Base-by-base conservation (phyloP, 2,329 filamentous ascomycete genomes). In the Talaromyces sp. region DNA sequence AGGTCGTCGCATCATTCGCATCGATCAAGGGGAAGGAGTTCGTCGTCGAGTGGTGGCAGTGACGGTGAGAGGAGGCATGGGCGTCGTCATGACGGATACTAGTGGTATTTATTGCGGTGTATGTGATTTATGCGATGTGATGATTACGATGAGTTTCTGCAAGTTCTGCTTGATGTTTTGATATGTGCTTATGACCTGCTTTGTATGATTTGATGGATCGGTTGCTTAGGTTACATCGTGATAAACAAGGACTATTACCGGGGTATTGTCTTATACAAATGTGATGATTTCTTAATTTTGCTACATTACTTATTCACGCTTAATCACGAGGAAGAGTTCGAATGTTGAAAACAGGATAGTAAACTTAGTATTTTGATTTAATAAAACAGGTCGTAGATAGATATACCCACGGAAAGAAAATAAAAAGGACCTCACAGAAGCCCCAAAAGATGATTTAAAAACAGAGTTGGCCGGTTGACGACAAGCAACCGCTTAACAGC, bases 401-500 rank as follows among this genome's bases (percentile, higher is more conserved):
- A 16, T 22, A 52, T 19, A 35, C n/a, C 31, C 31, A 6, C 16
- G 9, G 50, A 54, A 37, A 13, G 31, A 56, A 39, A 22, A 24
- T 11, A 56, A 39, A 56, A 56, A 56, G 10, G 7, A 5, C 52
- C 39, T 37, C 52, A 56, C 52, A 56, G 52, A 56, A 56, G 52
- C 11, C 33, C 1, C 14, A 11, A 39, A 56, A 31, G 13, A 31
- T 43, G 19, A 45, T 43, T 9, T 13, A 59, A 19, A 27, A 3
- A 31, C 22, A 22, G 22, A 7, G 1, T 3, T 31, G 27, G 27
- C 27, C 27, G 4, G 5, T 7, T 31, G 27, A 31, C 7, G 27
- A 31, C 27, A 31, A 31, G 27, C 5, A 31, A 37, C 5, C 13
- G n/a, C n/a, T 56, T 56, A 56, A 66, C 77, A 79, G 54, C 68